Percentiles rank a stretch among this genome's conserved stretches.
These are phyloP conservation scores for Ascosphaera apis DNA, from an alignment of 2,329 filamentous ascomycete species.

Conservation along the genomic window DNA sequence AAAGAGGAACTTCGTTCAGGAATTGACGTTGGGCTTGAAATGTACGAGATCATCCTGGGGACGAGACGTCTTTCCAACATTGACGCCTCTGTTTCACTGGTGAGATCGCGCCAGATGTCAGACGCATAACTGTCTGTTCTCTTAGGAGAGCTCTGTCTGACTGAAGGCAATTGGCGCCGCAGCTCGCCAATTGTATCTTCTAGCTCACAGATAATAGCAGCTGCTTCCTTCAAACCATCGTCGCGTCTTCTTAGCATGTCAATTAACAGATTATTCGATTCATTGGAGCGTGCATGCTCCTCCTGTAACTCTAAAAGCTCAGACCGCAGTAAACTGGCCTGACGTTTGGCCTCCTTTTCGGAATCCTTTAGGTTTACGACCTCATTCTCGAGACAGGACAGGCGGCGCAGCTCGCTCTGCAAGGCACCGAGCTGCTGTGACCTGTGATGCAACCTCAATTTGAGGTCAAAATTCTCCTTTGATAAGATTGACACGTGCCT, in stretches of 20 bases:
- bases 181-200: slow-evolving; percentile 18
- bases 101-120: background rate
- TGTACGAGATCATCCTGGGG: too few species aligned
- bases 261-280: slow-evolving; percentile 16
- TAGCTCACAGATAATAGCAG: slow-evolving; percentile 20
- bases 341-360: slow-evolving; percentile 13
- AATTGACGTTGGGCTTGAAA: too few species aligned
- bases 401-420: slow-evolving; percentile 17
- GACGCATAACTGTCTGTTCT: background rate
- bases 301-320: slow-evolving; percentile 16
- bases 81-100: background rate
- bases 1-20: background rate
- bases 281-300: slow-evolving; percentile 14
- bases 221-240: slow-evolving; percentile 20
- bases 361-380: slow-evolving; percentile 10
- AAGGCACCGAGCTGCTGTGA: slow-evolving; percentile 14
- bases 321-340: background rate
- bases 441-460: slow-evolving; percentile 20
- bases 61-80: background rate
- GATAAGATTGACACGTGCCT: slow-evolving; percentile 22
- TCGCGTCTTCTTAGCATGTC: slow-evolving; percentile 18
- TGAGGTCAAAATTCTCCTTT: slow-evolving; percentile 21
- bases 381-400: slow-evolving; percentile 16
- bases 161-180: slow-evolving; percentile 5
- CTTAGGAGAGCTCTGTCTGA: background rate